A percentile compares a stretch with the other conserved stretches of the same genome.
phyloP scores from a whole-genome alignment of 164 flowering plant genomes.

The Paratinospora sagittata region DNA sequence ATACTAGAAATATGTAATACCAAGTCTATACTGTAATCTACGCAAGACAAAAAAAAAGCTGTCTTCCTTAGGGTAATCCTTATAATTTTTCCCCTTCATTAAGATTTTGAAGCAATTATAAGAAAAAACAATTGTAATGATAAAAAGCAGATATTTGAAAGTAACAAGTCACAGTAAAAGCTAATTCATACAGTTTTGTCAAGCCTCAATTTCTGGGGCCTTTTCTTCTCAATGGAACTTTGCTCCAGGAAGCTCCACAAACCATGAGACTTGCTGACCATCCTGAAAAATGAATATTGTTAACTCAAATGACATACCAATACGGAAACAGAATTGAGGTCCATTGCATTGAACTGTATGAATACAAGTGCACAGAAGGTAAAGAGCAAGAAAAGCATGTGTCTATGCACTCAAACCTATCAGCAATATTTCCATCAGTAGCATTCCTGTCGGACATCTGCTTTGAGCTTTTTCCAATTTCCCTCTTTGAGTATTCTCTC shows the following conservation, averaged over 20 bases:
- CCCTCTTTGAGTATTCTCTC: constrained; percentile 27
- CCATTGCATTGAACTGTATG: neutral
- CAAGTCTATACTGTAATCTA: too few relatives aligned
- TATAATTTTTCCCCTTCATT: neutral
- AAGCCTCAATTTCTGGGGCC: constrained; percentile 22
- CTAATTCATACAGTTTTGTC: constrained; percentile 36
- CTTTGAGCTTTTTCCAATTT: constrained; percentile 23
- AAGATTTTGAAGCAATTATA: neutral
- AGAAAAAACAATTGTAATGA: neutral
- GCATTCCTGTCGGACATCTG: constrained; percentile 21
- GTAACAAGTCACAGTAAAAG: neutral
- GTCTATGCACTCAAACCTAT: constrained; percentile 13
- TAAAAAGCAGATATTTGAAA: neutral
- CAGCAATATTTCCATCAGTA: constrained; percentile 26
- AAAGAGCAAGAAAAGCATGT: neutral
- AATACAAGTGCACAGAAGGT: neutral
- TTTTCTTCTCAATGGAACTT: constrained; percentile 28
- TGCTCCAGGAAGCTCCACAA: constrained; percentile 58
- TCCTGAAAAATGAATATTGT: constrained; percentile 21
- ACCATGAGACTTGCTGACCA: constrained; percentile 37
- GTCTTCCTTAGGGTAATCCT: too few relatives aligned
- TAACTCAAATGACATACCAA: constrained; percentile 6
- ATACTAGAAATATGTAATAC: neutral
- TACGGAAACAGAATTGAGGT: neutral
- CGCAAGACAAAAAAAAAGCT: neutral